phyloP scores from a whole-genome alignment of 768 basidiomycete genomes.

The Kwoniella bestiolae region DNA sequence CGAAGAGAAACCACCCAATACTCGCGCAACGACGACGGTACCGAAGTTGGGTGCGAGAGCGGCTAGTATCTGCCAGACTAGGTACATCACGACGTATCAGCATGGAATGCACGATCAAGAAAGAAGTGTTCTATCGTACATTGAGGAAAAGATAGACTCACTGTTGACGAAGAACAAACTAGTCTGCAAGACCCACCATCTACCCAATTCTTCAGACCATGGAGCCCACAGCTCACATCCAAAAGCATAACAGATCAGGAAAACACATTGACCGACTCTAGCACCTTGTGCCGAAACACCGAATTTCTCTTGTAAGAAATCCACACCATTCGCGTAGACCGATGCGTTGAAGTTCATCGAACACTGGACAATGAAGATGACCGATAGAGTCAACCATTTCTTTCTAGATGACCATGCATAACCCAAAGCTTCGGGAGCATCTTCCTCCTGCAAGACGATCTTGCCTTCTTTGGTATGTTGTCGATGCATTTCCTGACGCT shows the following conservation, averaged over 20 bases:
- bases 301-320: conserved; percentile 40
- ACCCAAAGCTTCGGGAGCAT: conserved; percentile 34
- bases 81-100: not conserved
- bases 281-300: conserved; percentile 45
- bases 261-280: conserved; percentile 47
- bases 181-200: conserved; percentile 42
- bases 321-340: conserved; percentile 49
- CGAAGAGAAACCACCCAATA: conserved; percentile 53
- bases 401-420: conserved; percentile 29
- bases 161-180: conserved; percentile 52
- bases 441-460: conserved; percentile 29
- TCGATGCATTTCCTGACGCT: conserved; percentile 11
- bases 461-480: conserved; percentile 17
- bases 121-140: not conserved
- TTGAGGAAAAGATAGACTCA: conserved; percentile 19
- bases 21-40: conserved; percentile 42
- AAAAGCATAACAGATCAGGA: conserved; percentile 50
- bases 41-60: conserved; percentile 50
- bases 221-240: conserved; percentile 53
- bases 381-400: conserved; percentile 48
- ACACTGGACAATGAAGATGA: conserved; percentile 52
- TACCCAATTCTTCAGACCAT: conserved; percentile 48
- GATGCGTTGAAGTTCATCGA: conserved; percentile 35
- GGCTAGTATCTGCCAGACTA: conserved; percentile 50
- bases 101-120: not conserved